Evolutionary conservation across 306 rosid genomes (phyloP).

Genomic region (Glycyrrhiza uralensis): DNA sequence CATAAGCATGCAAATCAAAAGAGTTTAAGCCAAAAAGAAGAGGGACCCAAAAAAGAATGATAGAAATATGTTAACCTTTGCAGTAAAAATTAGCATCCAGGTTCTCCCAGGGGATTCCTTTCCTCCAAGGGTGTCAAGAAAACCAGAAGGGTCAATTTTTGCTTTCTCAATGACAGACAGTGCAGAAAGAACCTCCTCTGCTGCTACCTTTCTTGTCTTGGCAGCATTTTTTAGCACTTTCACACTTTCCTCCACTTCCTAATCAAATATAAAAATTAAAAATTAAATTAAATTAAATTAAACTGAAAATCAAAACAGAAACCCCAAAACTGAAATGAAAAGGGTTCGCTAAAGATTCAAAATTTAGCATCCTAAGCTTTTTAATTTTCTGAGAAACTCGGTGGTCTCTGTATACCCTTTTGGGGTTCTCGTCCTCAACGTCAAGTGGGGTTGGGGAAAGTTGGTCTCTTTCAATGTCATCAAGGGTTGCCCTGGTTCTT

Average conservation of each 20-base stretch:
- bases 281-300: background rate
- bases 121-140: conserved; percentile 77
- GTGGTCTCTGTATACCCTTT: no score
- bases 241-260: conserved; percentile 80
- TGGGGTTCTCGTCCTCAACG: conserved; percentile 37
- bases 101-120: conserved; percentile 86
- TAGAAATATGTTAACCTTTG: conserved; percentile 48
- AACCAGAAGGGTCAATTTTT: conserved; percentile 68
- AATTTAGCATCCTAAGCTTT: background rate
- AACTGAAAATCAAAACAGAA: background rate
- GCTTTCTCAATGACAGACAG: conserved; percentile 73
- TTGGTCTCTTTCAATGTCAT: conserved; percentile 43
- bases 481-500: conserved; percentile 52
- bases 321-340: background rate
- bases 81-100: conserved; percentile 91
- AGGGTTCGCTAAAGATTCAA: background rate
- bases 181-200: conserved; percentile 71
- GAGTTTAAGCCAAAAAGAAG: conserved; percentile 1
- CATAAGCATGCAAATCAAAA: background rate
- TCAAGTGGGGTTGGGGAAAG: conserved; percentile 42
- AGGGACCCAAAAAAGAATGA: background rate
- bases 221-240: conserved; percentile 77
- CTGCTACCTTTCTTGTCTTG: conserved; percentile 60
- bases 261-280: conserved; percentile 25
- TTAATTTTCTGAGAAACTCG: background rate